Evolutionary conservation across 2,329 filamentous ascomycete species (phyloP).

Genomic region (Arthrobotrys sinensis): DNA sequence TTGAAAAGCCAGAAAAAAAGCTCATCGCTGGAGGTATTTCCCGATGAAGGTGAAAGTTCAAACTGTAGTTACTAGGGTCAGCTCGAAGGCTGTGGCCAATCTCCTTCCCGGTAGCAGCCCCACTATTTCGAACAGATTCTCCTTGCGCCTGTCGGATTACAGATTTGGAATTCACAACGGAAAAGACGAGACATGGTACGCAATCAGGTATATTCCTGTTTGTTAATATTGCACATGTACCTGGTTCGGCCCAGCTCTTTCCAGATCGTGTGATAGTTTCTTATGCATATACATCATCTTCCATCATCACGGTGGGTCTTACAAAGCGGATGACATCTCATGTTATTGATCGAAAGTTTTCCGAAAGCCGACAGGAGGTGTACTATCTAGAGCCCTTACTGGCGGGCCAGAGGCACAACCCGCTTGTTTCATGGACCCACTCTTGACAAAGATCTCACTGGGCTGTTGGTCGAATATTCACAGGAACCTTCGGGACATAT

Average conservation of each 20-base stretch:
- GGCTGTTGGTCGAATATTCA: neutral
- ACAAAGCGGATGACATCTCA: conserved; percentile 4
- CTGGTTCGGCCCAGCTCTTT: conserved; percentile 6
- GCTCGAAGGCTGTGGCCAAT: neutral
- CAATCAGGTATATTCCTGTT: conserved; percentile 23
- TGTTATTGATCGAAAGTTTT: conserved; percentile 17
- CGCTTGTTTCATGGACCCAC: conserved; percentile 21
- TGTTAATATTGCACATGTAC: conserved; percentile 31
- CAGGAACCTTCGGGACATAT: conserved; percentile 1
- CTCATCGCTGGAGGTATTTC: conserved; percentile 10
- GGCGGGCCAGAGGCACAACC: conserved; percentile 17
- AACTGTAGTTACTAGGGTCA: neutral
- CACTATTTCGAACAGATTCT: neutral
- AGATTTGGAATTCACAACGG: conserved; percentile 4
- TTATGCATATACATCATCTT: conserved; percentile 20
- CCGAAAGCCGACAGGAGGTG: conserved; percentile 24
- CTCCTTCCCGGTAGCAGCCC: neutral
- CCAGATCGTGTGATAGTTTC: conserved; percentile 18
- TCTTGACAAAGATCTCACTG: neutral
- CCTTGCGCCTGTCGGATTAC: conserved; percentile 16
- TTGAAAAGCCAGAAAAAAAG: neutral
- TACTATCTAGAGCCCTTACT: conserved; percentile 15
- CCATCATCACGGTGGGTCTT: conserved; percentile 16
- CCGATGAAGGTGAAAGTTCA: neutral
- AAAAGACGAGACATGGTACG: conserved; percentile 1